Conservation (phyloP, 495 filamentous ascomycete genomes). For the Talaromyces thailandensis region DNA sequence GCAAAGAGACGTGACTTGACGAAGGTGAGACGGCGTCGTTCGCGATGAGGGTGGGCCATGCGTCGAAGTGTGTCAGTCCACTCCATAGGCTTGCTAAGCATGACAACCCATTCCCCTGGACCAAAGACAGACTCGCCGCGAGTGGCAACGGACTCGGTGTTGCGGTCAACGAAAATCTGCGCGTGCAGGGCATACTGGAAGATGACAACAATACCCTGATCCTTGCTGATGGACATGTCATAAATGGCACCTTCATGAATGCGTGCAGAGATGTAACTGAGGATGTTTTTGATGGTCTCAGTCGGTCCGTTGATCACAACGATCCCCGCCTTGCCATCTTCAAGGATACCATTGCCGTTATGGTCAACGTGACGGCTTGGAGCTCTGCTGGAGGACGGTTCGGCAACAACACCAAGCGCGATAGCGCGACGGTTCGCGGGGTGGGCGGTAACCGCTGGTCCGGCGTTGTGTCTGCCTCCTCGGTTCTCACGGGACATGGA, state of each 20-base stretch:
- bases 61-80: slow-evolving; percentile 23
- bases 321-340: slow-evolving; percentile 19
- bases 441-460: neutral
- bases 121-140: slow-evolving; percentile 20
- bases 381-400: neutral
- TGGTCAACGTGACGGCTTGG: neutral
- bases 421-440: neutral
- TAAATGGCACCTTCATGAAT: slow-evolving; percentile 26
- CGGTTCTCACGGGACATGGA: neutral
- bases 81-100: slow-evolving; percentile 17
- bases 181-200: slow-evolving; percentile 24
- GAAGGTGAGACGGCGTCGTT: slow-evolving; percentile 28
- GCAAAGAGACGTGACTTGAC: slow-evolving; percentile 24
- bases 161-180: slow-evolving; percentile 18
- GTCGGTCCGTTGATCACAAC: slow-evolving; percentile 16
- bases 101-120: slow-evolving; percentile 13
- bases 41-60: slow-evolving; percentile 26
- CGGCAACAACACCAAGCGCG: neutral
- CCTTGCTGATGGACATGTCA: slow-evolving; percentile 18
- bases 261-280: slow-evolving; percentile 17
- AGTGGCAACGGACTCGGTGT: slow-evolving; percentile 16
- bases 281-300: slow-evolving; percentile 1
- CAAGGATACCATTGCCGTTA: neutral
- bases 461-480: neutral
- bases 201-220: slow-evolving; percentile 13